Evolutionary conservation across 2,329 filamentous ascomycete species (phyloP).

Genomic region (Neofusicoccum umdonicola): DNA sequence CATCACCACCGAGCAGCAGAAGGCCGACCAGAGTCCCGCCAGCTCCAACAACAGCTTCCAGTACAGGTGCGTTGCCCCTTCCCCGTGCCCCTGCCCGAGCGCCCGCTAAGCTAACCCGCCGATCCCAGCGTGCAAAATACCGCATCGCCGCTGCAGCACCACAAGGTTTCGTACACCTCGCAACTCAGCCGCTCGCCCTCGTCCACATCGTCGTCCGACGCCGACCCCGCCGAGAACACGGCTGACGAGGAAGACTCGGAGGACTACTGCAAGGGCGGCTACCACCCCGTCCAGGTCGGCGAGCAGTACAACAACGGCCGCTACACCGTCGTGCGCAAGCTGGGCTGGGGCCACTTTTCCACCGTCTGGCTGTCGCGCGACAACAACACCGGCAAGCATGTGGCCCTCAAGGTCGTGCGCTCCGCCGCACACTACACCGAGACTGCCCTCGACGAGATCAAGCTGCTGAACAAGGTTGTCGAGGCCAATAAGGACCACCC

Average conservation of each 20-base stretch:
- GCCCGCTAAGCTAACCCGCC: slow-evolving; percentile 3
- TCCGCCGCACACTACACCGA: slow-evolving; percentile 98
- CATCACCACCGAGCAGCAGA: slow-evolving; percentile 64
- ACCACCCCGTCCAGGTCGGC: slow-evolving; percentile 90
- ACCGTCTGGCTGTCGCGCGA: slow-evolving; percentile 86
- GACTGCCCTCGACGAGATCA: slow-evolving; percentile 98
- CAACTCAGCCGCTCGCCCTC: slow-evolving; percentile 71
- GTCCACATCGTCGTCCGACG: slow-evolving; percentile 75
- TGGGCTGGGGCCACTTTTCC: slow-evolving; percentile 99
- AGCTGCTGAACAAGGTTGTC: slow-evolving; percentile 94
- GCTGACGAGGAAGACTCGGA: slow-evolving; percentile 98
- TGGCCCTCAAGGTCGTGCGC: slow-evolving; percentile 95
- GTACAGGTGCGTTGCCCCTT: slow-evolving; percentile 38
- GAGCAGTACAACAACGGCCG: slow-evolving; percentile 97
- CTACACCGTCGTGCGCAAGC: slow-evolving; percentile 93
- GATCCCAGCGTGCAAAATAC: slow-evolving; percentile 47
- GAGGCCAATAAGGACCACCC: slow-evolving; percentile 93
- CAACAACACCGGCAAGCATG: slow-evolving; percentile 86
- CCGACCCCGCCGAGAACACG: slow-evolving; percentile 78
- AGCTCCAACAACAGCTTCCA: slow-evolving; percentile 34
- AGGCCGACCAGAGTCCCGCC: slow-evolving; percentile 45
- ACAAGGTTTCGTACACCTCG: slow-evolving; percentile 49
- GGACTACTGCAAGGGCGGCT: slow-evolving; percentile 98
- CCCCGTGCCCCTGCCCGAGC: not conserved
- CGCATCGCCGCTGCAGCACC: slow-evolving; percentile 44